Percentiles rank a stretch among this genome's conserved stretches.
phyloP scores from a whole-genome alignment of 805 yeast species.

The Cyberlindnera mycetangii region DNA sequence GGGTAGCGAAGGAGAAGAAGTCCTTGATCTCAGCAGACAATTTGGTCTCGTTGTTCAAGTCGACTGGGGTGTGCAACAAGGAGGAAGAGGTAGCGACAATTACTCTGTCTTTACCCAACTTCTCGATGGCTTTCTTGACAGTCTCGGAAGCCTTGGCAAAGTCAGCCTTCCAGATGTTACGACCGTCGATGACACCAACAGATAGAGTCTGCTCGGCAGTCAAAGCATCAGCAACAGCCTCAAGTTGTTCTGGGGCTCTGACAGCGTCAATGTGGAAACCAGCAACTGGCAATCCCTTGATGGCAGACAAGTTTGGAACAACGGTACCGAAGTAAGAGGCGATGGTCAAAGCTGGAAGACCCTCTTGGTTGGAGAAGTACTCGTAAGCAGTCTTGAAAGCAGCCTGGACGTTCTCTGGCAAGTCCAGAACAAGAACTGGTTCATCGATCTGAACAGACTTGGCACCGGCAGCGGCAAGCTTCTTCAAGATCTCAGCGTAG shows the following conservation, averaged over 20 bases:
- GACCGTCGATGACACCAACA: conserved; percentile 97
- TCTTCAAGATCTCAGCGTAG: conserved; percentile 82
- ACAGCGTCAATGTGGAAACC: conserved; percentile 96
- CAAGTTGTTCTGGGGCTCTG: conserved; percentile 95
- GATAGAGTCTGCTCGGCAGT: conserved; percentile 75
- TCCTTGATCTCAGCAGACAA: conserved; percentile 88
- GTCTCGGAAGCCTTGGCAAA: conserved; percentile 79
- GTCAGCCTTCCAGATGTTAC: conserved; percentile 99
- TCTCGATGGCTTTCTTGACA: conserved; percentile 78
- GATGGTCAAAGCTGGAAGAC: conserved; percentile 75
- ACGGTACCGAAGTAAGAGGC: conserved; percentile 98
- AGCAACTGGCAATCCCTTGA: conserved; percentile 87
- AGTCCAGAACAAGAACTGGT: conserved; percentile 93
- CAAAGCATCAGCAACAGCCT: conserved; percentile 68
- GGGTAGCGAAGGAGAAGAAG: conserved; percentile 98
- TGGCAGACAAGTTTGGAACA: conserved; percentile 89
- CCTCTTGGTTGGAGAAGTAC: conserved; percentile 61
- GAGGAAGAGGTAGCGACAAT: conserved; percentile 95
- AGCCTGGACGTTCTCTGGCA: conserved; percentile 77
- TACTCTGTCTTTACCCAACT: conserved; percentile 84
- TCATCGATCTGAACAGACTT: conserved; percentile 94
- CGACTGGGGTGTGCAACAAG: conserved; percentile 97
- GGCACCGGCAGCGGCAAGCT: conserved; percentile 94
- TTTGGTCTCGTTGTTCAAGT: conserved; percentile 88
- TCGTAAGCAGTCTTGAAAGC: conserved; percentile 90